These are phyloP conservation scores for Imleria badia DNA, from an alignment of 768 basidiomycete species.

Conservation along the genomic window DNA sequence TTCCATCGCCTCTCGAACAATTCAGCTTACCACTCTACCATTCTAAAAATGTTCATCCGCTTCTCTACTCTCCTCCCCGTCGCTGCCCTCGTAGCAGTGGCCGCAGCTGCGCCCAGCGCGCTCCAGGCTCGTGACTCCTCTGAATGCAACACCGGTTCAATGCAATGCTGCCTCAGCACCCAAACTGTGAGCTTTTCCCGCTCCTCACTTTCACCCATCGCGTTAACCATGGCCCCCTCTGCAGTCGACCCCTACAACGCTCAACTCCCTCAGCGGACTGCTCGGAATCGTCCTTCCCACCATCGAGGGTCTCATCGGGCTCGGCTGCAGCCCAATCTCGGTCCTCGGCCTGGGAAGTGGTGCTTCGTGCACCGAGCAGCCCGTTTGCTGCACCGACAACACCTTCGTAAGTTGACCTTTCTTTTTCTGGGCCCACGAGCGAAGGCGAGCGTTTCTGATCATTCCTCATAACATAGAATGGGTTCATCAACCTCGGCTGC, in stretches of 20 bases:
- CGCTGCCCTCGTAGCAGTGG: conserved; percentile 8
- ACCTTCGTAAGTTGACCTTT: neutral
- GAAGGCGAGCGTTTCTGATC: neutral
- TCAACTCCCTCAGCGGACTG: neutral
- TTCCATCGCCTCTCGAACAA: neutral
- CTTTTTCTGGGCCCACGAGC: neutral
- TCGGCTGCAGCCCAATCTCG: conserved; percentile 1
- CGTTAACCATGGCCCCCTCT: neutral
- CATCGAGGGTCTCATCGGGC: neutral
- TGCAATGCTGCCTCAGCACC: conserved; percentile 7
- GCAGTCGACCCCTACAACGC: neutral
- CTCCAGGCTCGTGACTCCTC: neutral
- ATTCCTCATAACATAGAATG: neutral
- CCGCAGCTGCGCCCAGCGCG: conserved; percentile 2
- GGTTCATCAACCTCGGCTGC: conserved; percentile 14
- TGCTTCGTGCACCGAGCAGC: neutral
- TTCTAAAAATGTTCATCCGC: conserved; percentile 7
- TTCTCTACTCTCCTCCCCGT: conserved; percentile 9
- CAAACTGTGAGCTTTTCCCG: neutral
- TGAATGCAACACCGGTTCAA: conserved; percentile 6
- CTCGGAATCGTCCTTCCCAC: neutral
- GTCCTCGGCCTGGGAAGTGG: neutral
- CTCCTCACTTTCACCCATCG: too few species aligned
- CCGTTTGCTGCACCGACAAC: conserved; percentile 16
- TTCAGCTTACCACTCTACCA: neutral